Conservation (phyloP, 2,329 filamentous ascomycete genomes). For the Penicillium capsulatum region DNA sequence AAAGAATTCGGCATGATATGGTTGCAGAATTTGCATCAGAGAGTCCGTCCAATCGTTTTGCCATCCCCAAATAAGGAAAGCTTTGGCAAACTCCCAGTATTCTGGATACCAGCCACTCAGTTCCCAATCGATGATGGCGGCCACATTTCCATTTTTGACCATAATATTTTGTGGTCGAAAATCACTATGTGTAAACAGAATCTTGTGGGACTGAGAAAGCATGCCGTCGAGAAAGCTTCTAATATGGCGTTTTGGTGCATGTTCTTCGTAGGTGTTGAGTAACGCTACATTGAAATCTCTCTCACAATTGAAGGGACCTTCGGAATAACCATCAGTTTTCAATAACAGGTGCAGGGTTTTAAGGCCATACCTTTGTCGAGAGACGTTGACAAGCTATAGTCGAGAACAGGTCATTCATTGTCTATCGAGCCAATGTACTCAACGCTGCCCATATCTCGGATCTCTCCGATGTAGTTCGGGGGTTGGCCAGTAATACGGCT, state of each 20-base stretch:
- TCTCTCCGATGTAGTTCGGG: conserved; percentile 10
- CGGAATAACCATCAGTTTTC: background rate
- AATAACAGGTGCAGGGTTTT: background rate
- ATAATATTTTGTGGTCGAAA: conserved; percentile 31
- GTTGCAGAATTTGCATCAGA: background rate
- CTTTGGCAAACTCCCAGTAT: conserved; percentile 39
- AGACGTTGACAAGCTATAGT: conserved; percentile 8
- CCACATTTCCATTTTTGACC: conserved; percentile 19
- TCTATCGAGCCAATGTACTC: conserved; percentile 17
- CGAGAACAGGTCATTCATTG: conserved; percentile 13
- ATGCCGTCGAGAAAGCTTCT: conserved; percentile 10
- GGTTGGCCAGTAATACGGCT: conserved; percentile 8
- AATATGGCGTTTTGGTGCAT: conserved; percentile 13
- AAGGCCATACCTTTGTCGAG: conserved; percentile 4
- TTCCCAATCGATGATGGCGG: conserved; percentile 39
- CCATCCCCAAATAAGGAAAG: conserved; percentile 12
- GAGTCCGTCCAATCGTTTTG: background rate
- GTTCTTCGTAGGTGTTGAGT: conserved; percentile 14
- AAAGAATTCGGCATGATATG: conserved; percentile 1
- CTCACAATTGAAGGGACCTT: conserved; percentile 25
- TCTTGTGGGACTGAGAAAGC: conserved; percentile 15
- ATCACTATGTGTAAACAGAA: conserved; percentile 31
- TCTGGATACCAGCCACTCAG: conserved; percentile 38
- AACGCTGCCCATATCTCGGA: conserved; percentile 7
- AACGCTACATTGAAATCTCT: conserved; percentile 23